Evolutionary conservation across 106 monocot species (phyloP).

Genomic region (Platanthera zijinensis): DNA sequence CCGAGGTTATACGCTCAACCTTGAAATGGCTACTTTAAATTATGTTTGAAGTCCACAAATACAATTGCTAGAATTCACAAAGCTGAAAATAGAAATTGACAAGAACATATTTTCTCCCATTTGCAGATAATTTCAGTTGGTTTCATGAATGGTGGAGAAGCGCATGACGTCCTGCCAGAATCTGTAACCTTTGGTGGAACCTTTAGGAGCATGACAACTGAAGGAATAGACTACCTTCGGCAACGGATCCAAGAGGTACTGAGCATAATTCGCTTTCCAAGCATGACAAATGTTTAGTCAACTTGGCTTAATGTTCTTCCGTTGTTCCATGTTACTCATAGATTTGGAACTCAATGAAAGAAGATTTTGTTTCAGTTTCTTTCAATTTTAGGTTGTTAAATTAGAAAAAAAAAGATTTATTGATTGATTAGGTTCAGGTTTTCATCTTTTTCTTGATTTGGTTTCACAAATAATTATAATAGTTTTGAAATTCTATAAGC

Average conservation of each 20-base stretch:
- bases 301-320: not conserved
- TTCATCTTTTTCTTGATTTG: no score
- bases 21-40: no score
- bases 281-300: not conserved
- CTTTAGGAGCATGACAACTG: conserved; percentile 9
- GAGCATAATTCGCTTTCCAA: not conserved
- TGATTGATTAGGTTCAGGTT: no score
- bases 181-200: conserved; percentile 39
- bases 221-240: not conserved
- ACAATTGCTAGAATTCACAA: no score
- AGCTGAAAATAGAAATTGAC: no score
- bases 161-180: conserved; percentile 38
- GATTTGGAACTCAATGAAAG: not conserved
- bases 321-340: not conserved
- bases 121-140: conserved; percentile 38
- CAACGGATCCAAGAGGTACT: conserved; percentile 2
- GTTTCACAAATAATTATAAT: no score
- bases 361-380: not conserved
- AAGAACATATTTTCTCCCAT: not conserved
- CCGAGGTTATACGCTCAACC: no score
- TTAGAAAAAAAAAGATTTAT: not conserved
- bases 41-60: no score
- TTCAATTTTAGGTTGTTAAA: not conserved
- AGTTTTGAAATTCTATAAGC: no score
- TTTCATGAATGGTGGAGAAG: conserved; percentile 28